These are phyloP conservation scores for Debaryomyces robertsiae DNA, from an alignment of 1,139 yeast species.

Conservation along the genomic window DNA sequence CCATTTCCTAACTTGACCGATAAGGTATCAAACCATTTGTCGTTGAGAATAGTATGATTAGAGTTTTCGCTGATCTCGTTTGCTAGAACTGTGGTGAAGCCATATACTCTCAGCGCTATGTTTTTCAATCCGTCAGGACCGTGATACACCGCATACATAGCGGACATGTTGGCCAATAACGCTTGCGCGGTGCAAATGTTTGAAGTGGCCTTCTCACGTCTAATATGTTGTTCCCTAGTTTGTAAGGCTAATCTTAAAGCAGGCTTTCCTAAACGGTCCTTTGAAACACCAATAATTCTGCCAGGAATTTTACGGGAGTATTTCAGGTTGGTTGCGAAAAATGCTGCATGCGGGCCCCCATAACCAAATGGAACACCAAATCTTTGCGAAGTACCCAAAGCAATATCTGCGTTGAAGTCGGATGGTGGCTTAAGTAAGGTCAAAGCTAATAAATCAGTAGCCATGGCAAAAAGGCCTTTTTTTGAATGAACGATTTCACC, in stretches of 20 bases:
- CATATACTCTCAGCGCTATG: constrained; percentile 79
- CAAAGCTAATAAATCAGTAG: constrained; percentile 87
- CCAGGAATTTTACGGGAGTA: constrained; percentile 95
- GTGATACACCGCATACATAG: constrained; percentile 95
- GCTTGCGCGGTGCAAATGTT: constrained; percentile 99
- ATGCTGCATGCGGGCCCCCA: constrained; percentile 99
- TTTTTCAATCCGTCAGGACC: constrained; percentile 87
- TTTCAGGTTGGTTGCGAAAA: constrained; percentile 79
- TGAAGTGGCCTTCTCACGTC: constrained; percentile 96
- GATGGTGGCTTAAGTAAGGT: constrained; percentile 85
- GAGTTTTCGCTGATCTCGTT: constrained; percentile 45
- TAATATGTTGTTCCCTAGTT: constrained; percentile 97
- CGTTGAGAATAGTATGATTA: constrained; percentile 55
- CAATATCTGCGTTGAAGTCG: constrained; percentile 88
- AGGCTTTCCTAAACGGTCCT: constrained; percentile 85
- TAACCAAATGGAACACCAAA: constrained; percentile 97
- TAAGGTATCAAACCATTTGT: constrained; percentile 85
- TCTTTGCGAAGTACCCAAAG: constrained; percentile 89
- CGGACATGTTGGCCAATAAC: constrained; percentile 88
- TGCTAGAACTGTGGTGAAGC: constrained; percentile 75
- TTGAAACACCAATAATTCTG: constrained; percentile 88
- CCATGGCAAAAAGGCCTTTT: constrained; percentile 80
- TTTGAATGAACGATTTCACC: constrained; percentile 67
- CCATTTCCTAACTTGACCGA: constrained; percentile 62
- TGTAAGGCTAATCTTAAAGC: constrained; percentile 93